Evolutionary conservation across 345 rosid species (phyloP), one percentile per base, ranked within the genome.

Genomic region (Populus simonii): DNA sequence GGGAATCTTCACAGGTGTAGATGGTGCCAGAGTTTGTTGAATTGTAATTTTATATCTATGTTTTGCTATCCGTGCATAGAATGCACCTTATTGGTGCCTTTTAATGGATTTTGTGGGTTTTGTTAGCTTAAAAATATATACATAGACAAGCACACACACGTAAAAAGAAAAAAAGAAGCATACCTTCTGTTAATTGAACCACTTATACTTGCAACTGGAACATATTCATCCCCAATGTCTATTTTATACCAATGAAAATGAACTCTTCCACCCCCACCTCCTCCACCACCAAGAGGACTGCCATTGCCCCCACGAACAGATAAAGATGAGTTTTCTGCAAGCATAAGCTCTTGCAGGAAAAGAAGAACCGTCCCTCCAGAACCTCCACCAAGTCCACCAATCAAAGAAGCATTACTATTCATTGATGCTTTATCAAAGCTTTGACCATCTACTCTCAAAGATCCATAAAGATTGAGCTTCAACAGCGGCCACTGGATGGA

Each of bases 261-360:
- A 85, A 91, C 92, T 83, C 99, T 92, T 66, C 99, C 99, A 73
- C 99, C 98, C 57, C 99, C 99, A 33, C 99, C 99, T 2, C 99
- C 99, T 25, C 98, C 99, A 57, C 97, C 99, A 12, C 99, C 99
- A 71, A 83, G 89, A 70, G 82, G 88, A 62, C 98, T 91, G 71
- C 99, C 99, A 73, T 85, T 87, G 31, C 99, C 99, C 76, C 99
- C 99, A 71, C 73, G 75, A 85, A 83, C 88, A 85, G 98, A 89
- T 81, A 95, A 81, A 80, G 84, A 83, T 43, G 99, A 92, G 80
- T 86, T 87, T 74, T 85, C 88, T 36, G 87, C 88, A 69, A 95
- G 89, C 76, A 83, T 80, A 79, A 95, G 90, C 89, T 85, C 87
- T 82, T 93, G 94, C 83, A 95, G 94, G 86, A 95, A 95, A 86